These are phyloP conservation scores for Crithidia expoeki DNA, from an alignment of 208 protist species.

Conservation along the genomic window DNA sequence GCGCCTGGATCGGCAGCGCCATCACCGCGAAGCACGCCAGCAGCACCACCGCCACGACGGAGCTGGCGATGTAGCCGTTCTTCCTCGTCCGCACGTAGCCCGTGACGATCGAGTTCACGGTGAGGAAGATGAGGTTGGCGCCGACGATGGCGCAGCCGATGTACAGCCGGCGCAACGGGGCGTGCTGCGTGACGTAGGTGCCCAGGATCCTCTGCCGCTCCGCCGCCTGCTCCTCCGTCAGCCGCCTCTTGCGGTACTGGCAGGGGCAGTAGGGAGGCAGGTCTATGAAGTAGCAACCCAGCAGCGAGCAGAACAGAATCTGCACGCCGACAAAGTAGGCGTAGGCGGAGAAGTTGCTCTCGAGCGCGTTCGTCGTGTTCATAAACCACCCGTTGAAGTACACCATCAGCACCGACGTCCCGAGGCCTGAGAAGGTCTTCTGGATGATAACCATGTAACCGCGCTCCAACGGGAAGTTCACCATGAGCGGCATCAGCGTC, in stretches of 20 bases:
- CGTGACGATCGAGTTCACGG: slow-evolving; percentile 55
- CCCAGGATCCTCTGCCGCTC: slow-evolving; percentile 45
- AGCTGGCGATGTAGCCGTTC: slow-evolving; percentile 43
- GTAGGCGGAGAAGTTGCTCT: slow-evolving; percentile 65
- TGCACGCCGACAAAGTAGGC: slow-evolving; percentile 63
- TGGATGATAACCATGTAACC: slow-evolving; percentile 81
- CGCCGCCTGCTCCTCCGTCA: slow-evolving; percentile 42
- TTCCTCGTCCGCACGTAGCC: slow-evolving; percentile 50
- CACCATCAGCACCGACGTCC: slow-evolving; percentile 74
- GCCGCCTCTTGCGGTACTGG: slow-evolving; percentile 45
- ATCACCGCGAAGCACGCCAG: slow-evolving; percentile 58
- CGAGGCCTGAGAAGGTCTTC: slow-evolving; percentile 83
- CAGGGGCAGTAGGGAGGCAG: slow-evolving; percentile 64
- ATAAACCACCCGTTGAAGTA: slow-evolving; percentile 84
- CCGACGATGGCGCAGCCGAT: slow-evolving; percentile 54
- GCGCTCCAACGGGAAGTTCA: slow-evolving; percentile 77
- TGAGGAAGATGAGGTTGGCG: slow-evolving; percentile 52
- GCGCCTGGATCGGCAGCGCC: slow-evolving; percentile 69
- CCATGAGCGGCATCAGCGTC: slow-evolving; percentile 81
- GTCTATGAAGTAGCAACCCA: slow-evolving; percentile 57
- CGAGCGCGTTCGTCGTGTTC: slow-evolving; percentile 16
- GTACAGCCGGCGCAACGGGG: slow-evolving; percentile 50
- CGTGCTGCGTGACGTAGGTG: slow-evolving; percentile 59
- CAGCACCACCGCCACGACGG: slow-evolving; percentile 49
- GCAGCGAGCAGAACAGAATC: slow-evolving; percentile 38